Conservation (phyloP, 441 rosid genomes). For the Gossypium schwendimanii region DNA sequence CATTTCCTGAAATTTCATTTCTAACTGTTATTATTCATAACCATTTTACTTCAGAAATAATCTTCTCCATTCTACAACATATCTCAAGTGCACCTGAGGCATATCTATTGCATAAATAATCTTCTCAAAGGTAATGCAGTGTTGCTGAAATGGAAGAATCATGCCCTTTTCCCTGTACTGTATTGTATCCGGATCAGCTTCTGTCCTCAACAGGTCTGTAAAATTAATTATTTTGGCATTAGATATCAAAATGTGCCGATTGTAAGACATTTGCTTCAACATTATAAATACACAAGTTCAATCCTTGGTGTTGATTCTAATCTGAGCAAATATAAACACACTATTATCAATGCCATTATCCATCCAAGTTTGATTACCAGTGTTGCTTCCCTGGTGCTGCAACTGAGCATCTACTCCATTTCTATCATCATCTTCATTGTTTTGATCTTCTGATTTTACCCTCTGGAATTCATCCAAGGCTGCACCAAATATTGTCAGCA, state of each 20-base stretch:
- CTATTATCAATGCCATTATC: conserved; percentile 1
- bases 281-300: neutral
- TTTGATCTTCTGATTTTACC: neutral
- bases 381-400: neutral
- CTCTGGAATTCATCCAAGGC: conserved; percentile 17
- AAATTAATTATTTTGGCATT: neutral
- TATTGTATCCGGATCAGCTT: neutral
- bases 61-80: neutral
- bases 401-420: conserved; percentile 5
- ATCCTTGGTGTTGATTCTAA: no score
- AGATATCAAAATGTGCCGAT: conserved; percentile 1
- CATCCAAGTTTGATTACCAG: neutral
- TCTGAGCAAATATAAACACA: neutral
- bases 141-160: conserved; percentile 47
- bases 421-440: neutral
- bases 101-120: conserved; percentile 39
- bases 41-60: neutral
- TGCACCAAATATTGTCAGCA: neutral
- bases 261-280: neutral
- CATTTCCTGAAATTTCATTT: conserved; percentile 40
- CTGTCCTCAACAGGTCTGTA: neutral
- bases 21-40: neutral
- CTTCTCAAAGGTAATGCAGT: conserved; percentile 39
- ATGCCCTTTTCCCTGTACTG: conserved; percentile 25
- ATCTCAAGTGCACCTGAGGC: conserved; percentile 30